phyloP scores from a whole-genome alignment of 768 basidiomycete species.

The Boletales sp. region DNA sequence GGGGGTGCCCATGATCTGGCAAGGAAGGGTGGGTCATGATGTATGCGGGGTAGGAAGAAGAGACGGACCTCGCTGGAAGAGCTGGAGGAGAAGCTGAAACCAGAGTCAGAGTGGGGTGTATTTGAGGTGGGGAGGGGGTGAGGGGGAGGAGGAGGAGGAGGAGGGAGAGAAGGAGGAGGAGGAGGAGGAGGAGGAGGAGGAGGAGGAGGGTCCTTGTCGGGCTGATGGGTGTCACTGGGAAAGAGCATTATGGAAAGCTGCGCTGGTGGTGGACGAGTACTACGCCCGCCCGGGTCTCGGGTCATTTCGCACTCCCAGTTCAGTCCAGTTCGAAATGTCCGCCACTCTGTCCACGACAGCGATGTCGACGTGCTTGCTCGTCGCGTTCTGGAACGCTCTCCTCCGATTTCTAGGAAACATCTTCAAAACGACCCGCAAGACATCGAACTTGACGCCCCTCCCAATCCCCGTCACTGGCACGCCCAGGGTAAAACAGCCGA shows the following conservation, averaged over 20 bases:
- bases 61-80: slow-evolving; percentile 29
- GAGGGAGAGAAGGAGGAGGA: too few relatives aligned
- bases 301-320: too few relatives aligned
- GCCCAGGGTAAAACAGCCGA: too few relatives aligned
- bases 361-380: slow-evolving; percentile 6
- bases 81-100: slow-evolving; percentile 27
- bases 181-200: too few relatives aligned
- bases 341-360: not conserved
- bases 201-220: slow-evolving; percentile 4
- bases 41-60: too few relatives aligned
- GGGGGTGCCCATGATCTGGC: slow-evolving; percentile 31
- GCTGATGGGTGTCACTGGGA: slow-evolving; percentile 16
- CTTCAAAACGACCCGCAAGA: not conserved
- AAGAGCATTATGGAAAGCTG: slow-evolving; percentile 10
- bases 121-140: too few relatives aligned
- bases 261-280: not conserved
- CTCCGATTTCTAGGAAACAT: not conserved
- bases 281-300: too few relatives aligned
- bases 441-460: not conserved
- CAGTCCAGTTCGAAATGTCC: not conserved
- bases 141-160: too few relatives aligned
- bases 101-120: slow-evolving; percentile 22
- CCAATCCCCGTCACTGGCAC: not conserved
- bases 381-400: slow-evolving; percentile 16
- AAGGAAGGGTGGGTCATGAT: not conserved